Conservation (phyloP, 1,284 basidiomycete species). For the Tremellales sp. region DNA sequence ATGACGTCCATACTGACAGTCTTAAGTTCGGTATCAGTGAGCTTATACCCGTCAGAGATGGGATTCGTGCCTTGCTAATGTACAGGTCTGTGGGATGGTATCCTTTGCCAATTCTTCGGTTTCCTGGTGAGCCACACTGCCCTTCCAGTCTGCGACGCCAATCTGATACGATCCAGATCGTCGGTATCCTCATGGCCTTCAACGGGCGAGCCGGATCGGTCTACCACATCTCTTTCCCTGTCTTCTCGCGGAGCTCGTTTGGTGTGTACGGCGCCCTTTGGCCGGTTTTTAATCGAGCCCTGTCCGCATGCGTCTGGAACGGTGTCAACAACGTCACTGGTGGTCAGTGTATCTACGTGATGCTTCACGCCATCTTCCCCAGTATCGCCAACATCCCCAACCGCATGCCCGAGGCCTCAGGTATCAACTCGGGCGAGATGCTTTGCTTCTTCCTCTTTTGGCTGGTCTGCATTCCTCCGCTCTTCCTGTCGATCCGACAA, state of each 20-base stretch:
- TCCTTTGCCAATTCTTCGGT: constrained; percentile 26
- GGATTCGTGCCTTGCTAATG: constrained; percentile 6
- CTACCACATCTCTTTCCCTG: constrained; percentile 62
- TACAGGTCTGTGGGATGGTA: constrained; percentile 31
- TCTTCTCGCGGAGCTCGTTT: constrained; percentile 68
- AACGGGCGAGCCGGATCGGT: constrained; percentile 35
- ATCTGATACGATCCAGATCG: no score
- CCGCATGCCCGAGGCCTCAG: constrained; percentile 62
- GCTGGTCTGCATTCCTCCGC: constrained; percentile 67
- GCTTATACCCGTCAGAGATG: not conserved
- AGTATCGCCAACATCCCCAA: constrained; percentile 65
- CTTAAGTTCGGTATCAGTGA: not conserved
- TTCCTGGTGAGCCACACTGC: no score
- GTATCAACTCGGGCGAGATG: constrained; percentile 42
- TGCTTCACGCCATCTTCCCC: constrained; percentile 70
- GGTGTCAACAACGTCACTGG: constrained; percentile 30
- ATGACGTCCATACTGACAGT: not conserved
- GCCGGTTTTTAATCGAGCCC: constrained; percentile 73
- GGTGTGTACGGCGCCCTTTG: constrained; percentile 76
- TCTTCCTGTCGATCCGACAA: constrained; percentile 72
- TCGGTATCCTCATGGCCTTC: constrained; percentile 34
- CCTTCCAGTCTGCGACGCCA: no score
- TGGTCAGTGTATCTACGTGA: constrained; percentile 61
- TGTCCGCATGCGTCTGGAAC: constrained; percentile 61
- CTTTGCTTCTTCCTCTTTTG: constrained; percentile 81